A percentile compares a stretch with the other conserved stretches of the same genome.
Evolutionary conservation across 2,329 filamentous ascomycete species (phyloP).

Genomic region (Coleophoma crateriformis): DNA sequence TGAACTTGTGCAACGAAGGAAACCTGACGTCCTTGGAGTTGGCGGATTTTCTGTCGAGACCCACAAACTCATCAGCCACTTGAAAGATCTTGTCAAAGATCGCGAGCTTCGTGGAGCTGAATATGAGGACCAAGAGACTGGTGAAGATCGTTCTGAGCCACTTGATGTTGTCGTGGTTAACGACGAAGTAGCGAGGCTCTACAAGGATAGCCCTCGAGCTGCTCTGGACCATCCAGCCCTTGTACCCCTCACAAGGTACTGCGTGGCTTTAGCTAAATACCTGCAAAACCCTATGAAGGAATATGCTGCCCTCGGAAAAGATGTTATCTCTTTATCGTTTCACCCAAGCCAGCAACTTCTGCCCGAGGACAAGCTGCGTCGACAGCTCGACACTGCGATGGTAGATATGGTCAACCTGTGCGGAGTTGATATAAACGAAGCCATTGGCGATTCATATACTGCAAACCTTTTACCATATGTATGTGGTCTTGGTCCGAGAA

Average conservation of each 20-base stretch:
- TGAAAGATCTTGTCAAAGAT: constrained; percentile 73
- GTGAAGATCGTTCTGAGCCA: constrained; percentile 69
- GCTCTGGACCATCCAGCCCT: constrained; percentile 75
- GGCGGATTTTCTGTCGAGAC: constrained; percentile 87
- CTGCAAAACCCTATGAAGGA: constrained; percentile 95
- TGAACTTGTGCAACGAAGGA: constrained; percentile 71
- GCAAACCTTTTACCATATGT: constrained; percentile 88
- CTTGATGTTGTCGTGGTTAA: constrained; percentile 90
- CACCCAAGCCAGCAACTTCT: constrained; percentile 87
- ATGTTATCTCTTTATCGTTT: constrained; percentile 81
- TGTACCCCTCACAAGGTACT: constrained; percentile 77
- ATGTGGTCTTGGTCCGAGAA: constrained; percentile 85
- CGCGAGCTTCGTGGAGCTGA: constrained; percentile 72
- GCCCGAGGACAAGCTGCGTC: constrained; percentile 79
- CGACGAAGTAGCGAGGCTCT: constrained; percentile 93
- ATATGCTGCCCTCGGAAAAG: constrained; percentile 86
- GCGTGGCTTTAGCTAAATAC: constrained; percentile 82
- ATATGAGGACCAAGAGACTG: constrained; percentile 75
- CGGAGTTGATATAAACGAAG: constrained; percentile 92
- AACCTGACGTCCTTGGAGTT: constrained; percentile 85
- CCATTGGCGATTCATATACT: constrained; percentile 72
- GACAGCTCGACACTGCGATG: constrained; percentile 89
- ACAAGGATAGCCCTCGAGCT: constrained; percentile 83
- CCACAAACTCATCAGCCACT: constrained; percentile 72
- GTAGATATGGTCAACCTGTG: constrained; percentile 98